Conservation (phyloP, 2,329 filamentous ascomycete genomes). For the Trichoderma asperellum region DNA sequence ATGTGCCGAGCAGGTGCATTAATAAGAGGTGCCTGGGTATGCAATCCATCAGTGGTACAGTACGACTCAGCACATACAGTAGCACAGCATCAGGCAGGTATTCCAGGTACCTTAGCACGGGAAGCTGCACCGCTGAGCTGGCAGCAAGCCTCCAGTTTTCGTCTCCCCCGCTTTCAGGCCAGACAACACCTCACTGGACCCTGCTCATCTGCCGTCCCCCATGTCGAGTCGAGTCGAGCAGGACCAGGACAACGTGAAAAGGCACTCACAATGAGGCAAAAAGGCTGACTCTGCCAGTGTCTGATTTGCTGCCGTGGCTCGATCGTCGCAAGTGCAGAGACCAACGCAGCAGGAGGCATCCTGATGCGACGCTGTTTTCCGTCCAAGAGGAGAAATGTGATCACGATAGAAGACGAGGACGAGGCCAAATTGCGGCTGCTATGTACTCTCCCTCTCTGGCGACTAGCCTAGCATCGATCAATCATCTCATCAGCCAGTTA, state of each 20-base stretch:
- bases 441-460: neutral
- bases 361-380: neutral
- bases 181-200: neutral
- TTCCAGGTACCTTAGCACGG: neutral
- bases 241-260: neutral
- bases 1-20: neutral
- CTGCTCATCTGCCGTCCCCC: neutral
- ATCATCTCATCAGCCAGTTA: neutral
- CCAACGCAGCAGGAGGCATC: neutral
- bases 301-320: slow-evolving; percentile 3
- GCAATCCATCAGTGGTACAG: neutral
- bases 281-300: neutral
- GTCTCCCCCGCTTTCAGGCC: slow-evolving; percentile 21
- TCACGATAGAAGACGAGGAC: neutral
- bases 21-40: neutral
- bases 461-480: neutral
- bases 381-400: neutral
- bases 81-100: neutral
- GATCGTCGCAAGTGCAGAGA: slow-evolving; percentile 6
- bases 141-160: slow-evolving; percentile 3
- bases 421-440: neutral
- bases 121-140: slow-evolving; percentile 19
- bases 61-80: neutral
- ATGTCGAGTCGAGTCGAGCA: neutral
- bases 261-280: slow-evolving; percentile 16